Conservation (phyloP, 176 grass and related monocot species). For the Neostapfia colusana region DNA sequence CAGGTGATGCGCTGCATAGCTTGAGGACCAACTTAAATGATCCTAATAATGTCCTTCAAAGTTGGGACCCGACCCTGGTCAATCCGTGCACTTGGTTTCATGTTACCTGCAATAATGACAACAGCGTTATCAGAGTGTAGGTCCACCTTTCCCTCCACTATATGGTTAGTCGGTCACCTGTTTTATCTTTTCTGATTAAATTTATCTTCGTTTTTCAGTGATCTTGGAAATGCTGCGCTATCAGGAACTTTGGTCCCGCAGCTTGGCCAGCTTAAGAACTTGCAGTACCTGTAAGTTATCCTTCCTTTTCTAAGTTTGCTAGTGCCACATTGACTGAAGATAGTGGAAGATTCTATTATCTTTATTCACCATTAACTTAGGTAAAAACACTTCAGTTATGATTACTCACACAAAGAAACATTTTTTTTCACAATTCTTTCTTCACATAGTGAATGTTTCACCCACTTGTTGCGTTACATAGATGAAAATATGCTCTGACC, state of each 20-base stretch:
- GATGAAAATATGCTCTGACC: neutral
- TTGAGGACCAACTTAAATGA: conserved; percentile 78
- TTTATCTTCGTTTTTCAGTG: conserved; percentile 49
- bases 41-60: conserved; percentile 98
- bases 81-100: conserved; percentile 99
- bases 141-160: conserved; percentile 42
- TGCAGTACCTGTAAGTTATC: conserved; percentile 89
- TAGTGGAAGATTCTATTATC: neutral
- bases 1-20: conserved; percentile 95
- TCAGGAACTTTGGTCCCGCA: conserved; percentile 86
- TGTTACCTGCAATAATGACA: conserved; percentile 97
- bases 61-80: conserved; percentile 94
- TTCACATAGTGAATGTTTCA: neutral
- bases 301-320: neutral
- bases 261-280: conserved; percentile 93
- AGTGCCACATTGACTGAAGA: neutral
- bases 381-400: neutral
- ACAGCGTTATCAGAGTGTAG: conserved; percentile 99
- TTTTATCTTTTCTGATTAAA: neutral
- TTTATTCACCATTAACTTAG: neutral
- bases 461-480: neutral
- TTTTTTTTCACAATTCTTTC: neutral
- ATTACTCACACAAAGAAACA: neutral
- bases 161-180: neutral
- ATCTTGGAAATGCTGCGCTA: conserved; percentile 94